Evolutionary conservation across 1,284 basidiomycete species (phyloP).

Genomic region (Earliella scabrosa): DNA sequence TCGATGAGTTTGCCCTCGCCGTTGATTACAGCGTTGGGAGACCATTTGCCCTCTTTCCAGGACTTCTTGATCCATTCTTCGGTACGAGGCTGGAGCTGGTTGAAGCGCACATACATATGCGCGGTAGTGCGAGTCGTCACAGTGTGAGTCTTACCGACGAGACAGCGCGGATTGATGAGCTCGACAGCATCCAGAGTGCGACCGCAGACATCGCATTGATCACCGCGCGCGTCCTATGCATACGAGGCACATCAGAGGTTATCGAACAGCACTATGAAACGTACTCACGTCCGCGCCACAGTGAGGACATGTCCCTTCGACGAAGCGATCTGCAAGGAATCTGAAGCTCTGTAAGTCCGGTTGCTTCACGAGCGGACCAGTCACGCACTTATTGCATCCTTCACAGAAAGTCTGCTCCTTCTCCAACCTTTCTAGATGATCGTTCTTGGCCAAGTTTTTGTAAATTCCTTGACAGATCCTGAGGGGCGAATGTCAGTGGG

Average conservation of each 20-base stretch:
- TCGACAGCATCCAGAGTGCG: slow-evolving; percentile 94
- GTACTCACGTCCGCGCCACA: slow-evolving; percentile 77
- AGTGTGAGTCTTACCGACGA: slow-evolving; percentile 82
- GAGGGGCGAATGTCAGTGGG: neutral
- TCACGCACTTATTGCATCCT: slow-evolving; percentile 77
- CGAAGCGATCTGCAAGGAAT: slow-evolving; percentile 94
- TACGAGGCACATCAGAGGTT: neutral
- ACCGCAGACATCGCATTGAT: slow-evolving; percentile 97
- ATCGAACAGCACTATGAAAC: neutral
- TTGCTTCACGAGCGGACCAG: neutral
- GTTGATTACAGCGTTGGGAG: slow-evolving; percentile 90
- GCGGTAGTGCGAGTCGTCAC: slow-evolving; percentile 80
- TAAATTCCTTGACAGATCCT: slow-evolving; percentile 93
- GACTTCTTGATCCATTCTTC: slow-evolving; percentile 90
- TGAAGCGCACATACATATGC: slow-evolving; percentile 95
- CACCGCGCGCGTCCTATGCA: slow-evolving; percentile 89
- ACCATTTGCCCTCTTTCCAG: slow-evolving; percentile 88
- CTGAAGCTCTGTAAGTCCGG: slow-evolving; percentile 42
- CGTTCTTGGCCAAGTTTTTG: slow-evolving; percentile 79
- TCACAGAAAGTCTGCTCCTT: slow-evolving; percentile 95
- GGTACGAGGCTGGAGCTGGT: slow-evolving; percentile 81
- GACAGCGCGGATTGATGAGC: slow-evolving; percentile 94
- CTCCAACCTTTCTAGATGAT: slow-evolving; percentile 78
- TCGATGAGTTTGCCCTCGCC: slow-evolving; percentile 89
- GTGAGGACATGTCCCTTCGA: slow-evolving; percentile 93